A percentile compares a stretch with the other conserved stretches of the same genome.
phyloP scores from a whole-genome alignment of 129 eudicot genomes.

The Lonicera japonica region DNA sequence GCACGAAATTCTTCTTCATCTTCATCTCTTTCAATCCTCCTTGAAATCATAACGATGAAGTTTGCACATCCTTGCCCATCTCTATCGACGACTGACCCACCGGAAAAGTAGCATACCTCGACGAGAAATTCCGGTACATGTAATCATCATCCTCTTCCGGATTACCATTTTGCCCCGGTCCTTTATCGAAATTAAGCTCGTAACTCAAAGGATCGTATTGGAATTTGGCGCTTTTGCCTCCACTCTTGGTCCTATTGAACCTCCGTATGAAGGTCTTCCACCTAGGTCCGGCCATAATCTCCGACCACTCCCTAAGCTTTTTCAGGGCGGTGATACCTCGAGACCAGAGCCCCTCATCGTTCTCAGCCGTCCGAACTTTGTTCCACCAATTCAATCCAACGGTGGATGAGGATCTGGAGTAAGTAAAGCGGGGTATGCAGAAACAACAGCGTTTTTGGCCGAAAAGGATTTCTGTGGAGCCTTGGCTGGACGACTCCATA shows the following conservation, averaged over 20 bases:
- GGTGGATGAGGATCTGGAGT: neutral
- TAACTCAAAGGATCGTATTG: slow-evolving; percentile 74
- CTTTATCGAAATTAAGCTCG: slow-evolving; percentile 75
- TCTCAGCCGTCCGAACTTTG: slow-evolving; percentile 25
- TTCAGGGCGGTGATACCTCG: slow-evolving; percentile 37
- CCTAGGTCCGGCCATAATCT: slow-evolving; percentile 59
- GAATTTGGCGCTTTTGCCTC: slow-evolving; percentile 28
- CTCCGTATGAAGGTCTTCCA: slow-evolving; percentile 79
- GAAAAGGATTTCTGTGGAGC: slow-evolving; percentile 8
- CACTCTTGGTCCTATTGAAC: slow-evolving; percentile 38
- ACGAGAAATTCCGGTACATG: slow-evolving; percentile 49
- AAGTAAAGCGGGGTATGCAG: slow-evolving; percentile 22
- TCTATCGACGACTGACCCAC: slow-evolving; percentile 23
- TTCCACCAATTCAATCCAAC: slow-evolving; percentile 16
- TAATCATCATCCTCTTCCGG: slow-evolving; percentile 45
- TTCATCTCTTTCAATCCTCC: neutral
- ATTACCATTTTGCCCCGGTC: slow-evolving; percentile 35
- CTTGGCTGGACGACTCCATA: slow-evolving; percentile 15
- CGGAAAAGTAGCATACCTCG: slow-evolving; percentile 48
- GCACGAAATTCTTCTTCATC: neutral
- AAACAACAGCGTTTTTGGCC: slow-evolving; percentile 24
- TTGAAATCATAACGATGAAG: slow-evolving; percentile 16
- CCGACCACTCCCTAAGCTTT: slow-evolving; percentile 67
- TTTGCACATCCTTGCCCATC: slow-evolving; percentile 29
- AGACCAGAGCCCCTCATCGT: slow-evolving; percentile 26